Conservation (phyloP, 768 basidiomycete genomes). For the Pisolithus sp. region DNA sequence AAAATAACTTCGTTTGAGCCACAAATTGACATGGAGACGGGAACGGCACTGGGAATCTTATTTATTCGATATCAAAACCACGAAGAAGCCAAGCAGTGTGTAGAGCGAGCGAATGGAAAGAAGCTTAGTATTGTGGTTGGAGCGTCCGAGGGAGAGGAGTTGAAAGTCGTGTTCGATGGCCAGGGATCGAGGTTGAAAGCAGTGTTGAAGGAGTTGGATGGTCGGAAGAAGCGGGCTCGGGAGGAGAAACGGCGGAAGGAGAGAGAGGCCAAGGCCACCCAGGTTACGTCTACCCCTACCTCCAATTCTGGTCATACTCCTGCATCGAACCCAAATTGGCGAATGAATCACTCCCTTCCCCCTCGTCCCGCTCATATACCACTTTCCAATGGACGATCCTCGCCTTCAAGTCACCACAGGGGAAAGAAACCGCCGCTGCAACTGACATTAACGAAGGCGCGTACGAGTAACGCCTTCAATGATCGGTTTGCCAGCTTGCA, state of each 20-base stretch:
- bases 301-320: constrained; percentile 25
- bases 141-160: constrained; percentile 45
- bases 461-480: constrained; percentile 20
- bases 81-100: constrained; percentile 63
- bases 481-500: constrained; percentile 17
- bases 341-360: constrained; percentile 23
- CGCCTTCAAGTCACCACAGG: constrained; percentile 23
- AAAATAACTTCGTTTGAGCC: constrained; percentile 60
- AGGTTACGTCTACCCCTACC: constrained; percentile 16
- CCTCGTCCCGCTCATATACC: constrained; percentile 21
- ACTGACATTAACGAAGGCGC: constrained; percentile 19
- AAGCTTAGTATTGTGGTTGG: constrained; percentile 45
- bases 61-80: constrained; percentile 60
- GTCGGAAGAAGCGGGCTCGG: constrained; percentile 39
- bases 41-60: constrained; percentile 76
- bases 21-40: constrained; percentile 75
- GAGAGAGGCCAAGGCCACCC: constrained; percentile 18
- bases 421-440: constrained; percentile 20
- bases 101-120: constrained; percentile 61
- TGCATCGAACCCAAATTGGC: constrained; percentile 14
- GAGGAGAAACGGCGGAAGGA: constrained; percentile 44
- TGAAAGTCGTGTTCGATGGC: constrained; percentile 75
- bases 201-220: constrained; percentile 60
- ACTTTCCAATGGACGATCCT: constrained; percentile 20
- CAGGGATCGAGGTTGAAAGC: constrained; percentile 60